These are phyloP conservation scores for Phaeosphaeriaceae sp. DNA, from an alignment of 2,329 filamentous ascomycete genomes.

Conservation along the genomic window DNA sequence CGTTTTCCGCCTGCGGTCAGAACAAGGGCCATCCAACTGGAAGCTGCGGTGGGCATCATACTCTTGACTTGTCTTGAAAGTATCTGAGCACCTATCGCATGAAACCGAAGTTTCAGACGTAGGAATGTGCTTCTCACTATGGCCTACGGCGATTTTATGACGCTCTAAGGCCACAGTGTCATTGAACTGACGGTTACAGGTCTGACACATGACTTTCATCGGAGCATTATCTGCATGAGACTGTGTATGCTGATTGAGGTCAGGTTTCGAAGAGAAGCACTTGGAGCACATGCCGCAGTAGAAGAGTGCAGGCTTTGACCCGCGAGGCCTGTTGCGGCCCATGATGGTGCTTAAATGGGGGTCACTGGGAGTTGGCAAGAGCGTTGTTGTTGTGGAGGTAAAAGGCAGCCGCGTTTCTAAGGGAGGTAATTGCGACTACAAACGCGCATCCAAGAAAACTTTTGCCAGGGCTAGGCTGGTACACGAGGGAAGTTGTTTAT, in stretches of 20 bases:
- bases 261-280: conserved; percentile 19
- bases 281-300: conserved; percentile 27
- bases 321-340: background rate
- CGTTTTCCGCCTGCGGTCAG: conserved; percentile 16
- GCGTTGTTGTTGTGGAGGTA: too few relatives aligned
- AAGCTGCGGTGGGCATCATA: conserved; percentile 20
- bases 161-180: conserved; percentile 29
- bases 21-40: conserved; percentile 13
- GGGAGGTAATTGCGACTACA: too few relatives aligned
- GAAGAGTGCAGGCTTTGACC: background rate
- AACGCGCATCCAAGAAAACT: too few relatives aligned
- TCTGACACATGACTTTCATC: conserved; percentile 8
- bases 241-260: conserved; percentile 19
- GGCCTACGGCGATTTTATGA: conserved; percentile 20
- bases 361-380: background rate
- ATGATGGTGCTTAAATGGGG: background rate
- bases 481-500: too few relatives aligned
- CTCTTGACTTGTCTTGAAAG: conserved; percentile 11
- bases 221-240: conserved; percentile 14
- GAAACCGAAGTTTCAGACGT: background rate
- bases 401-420: too few relatives aligned
- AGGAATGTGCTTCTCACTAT: conserved; percentile 1
- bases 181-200: conserved; percentile 21
- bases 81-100: conserved; percentile 19
- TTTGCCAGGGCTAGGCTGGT: too few relatives aligned